Evolutionary conservation across 2,329 filamentous ascomycete species (phyloP).

Genomic region (Aschersonia sp.): DNA sequence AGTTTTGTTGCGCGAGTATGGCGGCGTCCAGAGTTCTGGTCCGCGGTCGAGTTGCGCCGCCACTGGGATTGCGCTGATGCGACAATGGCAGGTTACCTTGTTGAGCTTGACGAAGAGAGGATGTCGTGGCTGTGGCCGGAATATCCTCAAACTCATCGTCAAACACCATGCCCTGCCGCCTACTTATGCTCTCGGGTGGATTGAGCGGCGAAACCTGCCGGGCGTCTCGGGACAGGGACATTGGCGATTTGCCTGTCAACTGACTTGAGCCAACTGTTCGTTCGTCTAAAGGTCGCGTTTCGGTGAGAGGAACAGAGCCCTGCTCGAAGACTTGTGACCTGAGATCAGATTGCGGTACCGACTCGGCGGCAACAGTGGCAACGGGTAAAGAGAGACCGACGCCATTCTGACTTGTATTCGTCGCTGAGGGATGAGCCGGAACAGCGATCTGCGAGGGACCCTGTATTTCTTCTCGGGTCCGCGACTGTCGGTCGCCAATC

Average conservation of each 20-base stretch:
- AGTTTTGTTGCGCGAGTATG: conserved; percentile 29
- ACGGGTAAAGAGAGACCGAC: background rate
- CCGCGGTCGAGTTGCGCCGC: conserved; percentile 30
- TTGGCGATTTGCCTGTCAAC: conserved; percentile 7
- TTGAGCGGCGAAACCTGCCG: conserved; percentile 19
- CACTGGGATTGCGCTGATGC: conserved; percentile 16
- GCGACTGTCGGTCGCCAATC: conserved; percentile 16
- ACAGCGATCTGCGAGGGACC: conserved; percentile 3
- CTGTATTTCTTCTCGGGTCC: conserved; percentile 10
- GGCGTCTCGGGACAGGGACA: conserved; percentile 10
- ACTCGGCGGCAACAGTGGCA: conserved; percentile 12
- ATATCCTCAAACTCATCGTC: conserved; percentile 35
- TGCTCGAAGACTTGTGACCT: conserved; percentile 12
- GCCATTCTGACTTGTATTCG: background rate
- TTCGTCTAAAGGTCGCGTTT: conserved; percentile 46
- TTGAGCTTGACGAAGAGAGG: conserved; percentile 23
- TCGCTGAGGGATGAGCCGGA: conserved; percentile 9
- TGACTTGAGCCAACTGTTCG: conserved; percentile 12
- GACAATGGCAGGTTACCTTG: conserved; percentile 3
- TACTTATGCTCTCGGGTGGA: conserved; percentile 20
- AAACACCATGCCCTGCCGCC: conserved; percentile 47
- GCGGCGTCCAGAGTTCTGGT: conserved; percentile 45
- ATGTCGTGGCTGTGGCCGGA: background rate
- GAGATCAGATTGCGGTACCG: conserved; percentile 19
- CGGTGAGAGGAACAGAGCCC: conserved; percentile 42